Base-by-base conservation (phyloP, 768 basidiomycete genomes). In the Auriscalpium vulgare region DNA sequence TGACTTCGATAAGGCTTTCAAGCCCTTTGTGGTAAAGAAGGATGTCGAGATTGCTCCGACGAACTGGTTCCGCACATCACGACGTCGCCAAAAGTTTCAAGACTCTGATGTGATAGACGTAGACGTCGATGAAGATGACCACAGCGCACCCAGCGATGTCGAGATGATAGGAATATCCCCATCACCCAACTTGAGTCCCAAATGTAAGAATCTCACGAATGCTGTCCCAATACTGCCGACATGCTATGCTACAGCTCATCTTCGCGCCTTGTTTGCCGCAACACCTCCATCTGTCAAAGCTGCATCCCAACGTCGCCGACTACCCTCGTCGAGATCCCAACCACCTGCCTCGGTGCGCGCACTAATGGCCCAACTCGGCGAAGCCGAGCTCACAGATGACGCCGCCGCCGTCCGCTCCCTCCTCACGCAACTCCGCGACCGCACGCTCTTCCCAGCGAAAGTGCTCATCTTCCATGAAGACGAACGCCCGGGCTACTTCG, bases 401-500 rank as follows among this genome's bases (percentile, higher is more conserved):
- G 82, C 82, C 17, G 72, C 75, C 5, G 74, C 79, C 54, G 89
- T 90, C 17, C 83, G 89, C 29, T 69, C 73, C n/a, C 72, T 92
- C 10, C 75, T 87, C 40, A 66, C 72, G 10, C 69, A 81, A 56
- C 76, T 99, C 10, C 73, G 75, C 51, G 77, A 93, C 58, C 82
- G 87, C 11, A 69, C 67, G 6, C 64, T 74, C 23, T 74, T 92
- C 47, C 87, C 87, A 0, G 81, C 84, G 50, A 98, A 97, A 71
- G 82, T 85, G 3, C 74, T 98, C 43, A 84, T 90, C 56, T 98
- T 97, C 69, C 71, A 75, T 14, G 86, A 87, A 56, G 92, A 98
- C 67, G 77, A 80, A 0, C 83, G 97, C 49, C 95, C 97, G 11
- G 93, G 93, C 1, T 98, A 95, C 70, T 87, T 84, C 63, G 95